Percentiles rank a stretch among this genome's conserved stretches.
These are phyloP conservation scores for Kazachstania africana DNA, from an alignment of 805 yeast genomes.

Conservation along the genomic window DNA sequence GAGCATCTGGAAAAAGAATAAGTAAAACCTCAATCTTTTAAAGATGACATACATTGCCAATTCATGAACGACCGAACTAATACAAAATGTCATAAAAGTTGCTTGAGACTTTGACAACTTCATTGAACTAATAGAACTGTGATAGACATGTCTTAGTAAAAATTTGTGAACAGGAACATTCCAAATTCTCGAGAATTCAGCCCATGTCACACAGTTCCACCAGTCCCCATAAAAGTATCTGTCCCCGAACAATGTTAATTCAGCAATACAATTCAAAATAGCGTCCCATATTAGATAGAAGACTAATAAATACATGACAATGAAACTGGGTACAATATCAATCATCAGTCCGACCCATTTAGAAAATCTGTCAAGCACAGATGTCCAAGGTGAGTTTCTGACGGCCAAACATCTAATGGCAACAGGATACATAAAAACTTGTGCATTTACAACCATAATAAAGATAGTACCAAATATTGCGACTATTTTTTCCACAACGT, in stretches of 20 bases:
- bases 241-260: slow-evolving; percentile 75
- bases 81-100: slow-evolving; percentile 61
- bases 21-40: slow-evolving; percentile 69
- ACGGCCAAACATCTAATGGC: slow-evolving; percentile 58
- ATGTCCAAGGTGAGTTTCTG: slow-evolving; percentile 25
- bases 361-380: slow-evolving; percentile 9
- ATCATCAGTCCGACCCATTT: slow-evolving; percentile 31
- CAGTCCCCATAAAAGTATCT: slow-evolving; percentile 90
- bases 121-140: slow-evolving; percentile 71
- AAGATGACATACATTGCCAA: slow-evolving; percentile 86
- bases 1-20: slow-evolving; percentile 70
- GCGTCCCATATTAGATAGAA: slow-evolving; percentile 95
- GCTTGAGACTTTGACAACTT: slow-evolving; percentile 56
- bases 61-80: slow-evolving; percentile 82
- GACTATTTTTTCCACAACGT: slow-evolving; percentile 52
- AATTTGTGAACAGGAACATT: slow-evolving; percentile 88
- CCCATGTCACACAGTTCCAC: slow-evolving; percentile 97
- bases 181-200: slow-evolving; percentile 88
- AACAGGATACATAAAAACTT: slow-evolving; percentile 61
- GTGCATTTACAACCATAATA: slow-evolving; percentile 76
- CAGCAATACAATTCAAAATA: slow-evolving; percentile 81
- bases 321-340: slow-evolving; percentile 72
- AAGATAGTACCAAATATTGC: slow-evolving; percentile 84
- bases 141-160: slow-evolving; percentile 85
- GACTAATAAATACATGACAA: slow-evolving; percentile 60